phyloP scores from a whole-genome alignment of 805 yeast species.

The Candida jianshihensis region DNA sequence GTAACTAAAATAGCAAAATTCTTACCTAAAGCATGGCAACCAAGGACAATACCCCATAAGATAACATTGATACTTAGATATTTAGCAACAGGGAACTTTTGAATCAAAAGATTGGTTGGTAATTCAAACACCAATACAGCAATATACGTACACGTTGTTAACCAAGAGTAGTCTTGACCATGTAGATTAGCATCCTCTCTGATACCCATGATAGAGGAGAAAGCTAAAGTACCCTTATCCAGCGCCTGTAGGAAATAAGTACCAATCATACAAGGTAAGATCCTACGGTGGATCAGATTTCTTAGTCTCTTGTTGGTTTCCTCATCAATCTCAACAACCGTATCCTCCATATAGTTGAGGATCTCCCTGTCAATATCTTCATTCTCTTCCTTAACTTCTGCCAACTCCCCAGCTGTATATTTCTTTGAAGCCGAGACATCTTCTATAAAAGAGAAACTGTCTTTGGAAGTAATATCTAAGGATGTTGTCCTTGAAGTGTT shows the following conservation, averaged over 20 bases:
- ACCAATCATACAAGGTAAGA: slow-evolving; percentile 26
- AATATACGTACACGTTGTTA: slow-evolving; percentile 42
- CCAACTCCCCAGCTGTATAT: not conserved
- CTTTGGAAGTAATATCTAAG: slow-evolving; percentile 5
- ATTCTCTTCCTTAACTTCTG: not conserved
- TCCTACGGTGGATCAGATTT: slow-evolving; percentile 41
- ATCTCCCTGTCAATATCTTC: slow-evolving; percentile 4
- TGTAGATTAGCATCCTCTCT: slow-evolving; percentile 32
- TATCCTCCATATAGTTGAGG: slow-evolving; percentile 10
- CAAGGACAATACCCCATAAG: slow-evolving; percentile 40
- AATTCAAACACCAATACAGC: slow-evolving; percentile 48
- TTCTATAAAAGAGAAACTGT: slow-evolving; percentile 2
- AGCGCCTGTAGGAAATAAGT: slow-evolving; percentile 32
- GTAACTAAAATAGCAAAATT: slow-evolving; percentile 39
- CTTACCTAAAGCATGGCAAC: slow-evolving; percentile 36
- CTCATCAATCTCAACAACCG: slow-evolving; percentile 23
- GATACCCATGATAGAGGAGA: slow-evolving; percentile 38
- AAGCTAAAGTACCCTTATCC: slow-evolving; percentile 35
- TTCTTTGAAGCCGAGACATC: not conserved
- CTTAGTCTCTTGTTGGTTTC: slow-evolving; percentile 27
- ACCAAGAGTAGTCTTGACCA: slow-evolving; percentile 37
- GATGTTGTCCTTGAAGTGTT: not conserved
- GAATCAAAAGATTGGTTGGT: slow-evolving; percentile 37
- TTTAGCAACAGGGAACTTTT: slow-evolving; percentile 43
- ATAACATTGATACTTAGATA: slow-evolving; percentile 31